A percentile compares a stretch with the other conserved stretches of the same genome.
Conservation (phyloP, 2,329 filamentous ascomycete species). For the Aspergillus luchuensis region DNA sequence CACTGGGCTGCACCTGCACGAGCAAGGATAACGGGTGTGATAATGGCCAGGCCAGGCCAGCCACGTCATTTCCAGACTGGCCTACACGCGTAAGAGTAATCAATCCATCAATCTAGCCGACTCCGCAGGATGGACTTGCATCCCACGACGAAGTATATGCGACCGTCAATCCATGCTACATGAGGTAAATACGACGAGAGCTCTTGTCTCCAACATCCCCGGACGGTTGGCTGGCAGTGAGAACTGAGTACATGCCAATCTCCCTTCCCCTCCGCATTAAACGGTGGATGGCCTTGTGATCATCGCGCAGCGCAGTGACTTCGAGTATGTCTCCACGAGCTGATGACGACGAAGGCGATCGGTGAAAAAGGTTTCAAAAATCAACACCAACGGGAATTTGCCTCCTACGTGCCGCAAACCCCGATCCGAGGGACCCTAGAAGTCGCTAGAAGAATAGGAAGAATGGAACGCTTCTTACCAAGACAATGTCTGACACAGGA, state of each 20-base stretch:
- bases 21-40: not conserved
- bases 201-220: not conserved
- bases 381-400: not conserved
- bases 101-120: not conserved
- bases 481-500: not conserved
- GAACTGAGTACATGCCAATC: not conserved
- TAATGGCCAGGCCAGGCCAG: not conserved
- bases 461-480: not conserved
- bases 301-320: not conserved
- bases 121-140: not conserved
- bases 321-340: not conserved
- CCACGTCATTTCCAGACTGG: not conserved
- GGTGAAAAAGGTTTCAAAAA: not conserved
- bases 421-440: not conserved
- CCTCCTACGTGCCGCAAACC: not conserved
- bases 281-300: not conserved
- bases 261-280: not conserved
- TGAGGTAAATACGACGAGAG: constrained; percentile 20
- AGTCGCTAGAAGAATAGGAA: not conserved
- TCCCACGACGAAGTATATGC: not conserved
- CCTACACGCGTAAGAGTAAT: not conserved
- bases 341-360: not conserved
- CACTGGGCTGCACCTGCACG: constrained; percentile 3
- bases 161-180: constrained; percentile 19
- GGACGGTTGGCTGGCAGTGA: not conserved